A percentile compares a stretch with the other conserved stretches of the same genome.
Evolutionary conservation across 352 stramenopile genomes (phyloP).

Genomic region (Phytophthora pini): DNA sequence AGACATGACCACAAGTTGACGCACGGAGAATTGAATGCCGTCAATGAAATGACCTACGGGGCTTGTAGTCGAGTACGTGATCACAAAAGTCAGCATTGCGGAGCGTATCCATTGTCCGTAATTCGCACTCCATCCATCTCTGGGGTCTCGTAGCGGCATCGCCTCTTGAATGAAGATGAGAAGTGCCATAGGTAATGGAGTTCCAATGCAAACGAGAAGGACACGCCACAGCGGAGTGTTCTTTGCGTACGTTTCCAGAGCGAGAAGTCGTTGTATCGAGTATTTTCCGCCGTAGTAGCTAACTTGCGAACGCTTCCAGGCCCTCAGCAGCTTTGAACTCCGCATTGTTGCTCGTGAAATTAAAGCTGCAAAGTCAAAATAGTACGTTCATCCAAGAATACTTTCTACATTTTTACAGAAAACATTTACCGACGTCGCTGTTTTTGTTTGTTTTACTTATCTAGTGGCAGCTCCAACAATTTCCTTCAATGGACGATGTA

Average conservation of each 20-base stretch:
- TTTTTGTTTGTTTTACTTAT: too few species aligned
- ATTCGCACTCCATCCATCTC: constrained; percentile 18
- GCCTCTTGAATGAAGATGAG: constrained; percentile 18
- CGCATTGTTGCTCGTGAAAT: too few species aligned
- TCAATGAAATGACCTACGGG: constrained; percentile 11
- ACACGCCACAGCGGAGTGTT: constrained; percentile 10
- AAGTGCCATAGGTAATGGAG: constrained; percentile 10
- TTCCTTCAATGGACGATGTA: too few species aligned
- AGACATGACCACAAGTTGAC: not conserved
- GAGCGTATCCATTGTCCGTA: constrained; percentile 31
- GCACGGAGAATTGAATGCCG: not conserved
- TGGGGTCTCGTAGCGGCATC: constrained; percentile 25
- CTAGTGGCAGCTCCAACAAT: too few species aligned
- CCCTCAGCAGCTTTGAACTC: not conserved
- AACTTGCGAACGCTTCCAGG: constrained; percentile 17
- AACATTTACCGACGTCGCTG: too few species aligned
- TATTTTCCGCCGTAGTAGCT: constrained; percentile 30
- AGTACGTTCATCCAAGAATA: too few species aligned
- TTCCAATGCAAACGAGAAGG: constrained; percentile 13
- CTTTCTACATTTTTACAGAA: too few species aligned
- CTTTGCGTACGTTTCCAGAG: constrained; percentile 19
- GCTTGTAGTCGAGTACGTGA: not conserved
- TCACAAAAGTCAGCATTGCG: constrained; percentile 16
- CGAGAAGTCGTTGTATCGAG: constrained; percentile 23
- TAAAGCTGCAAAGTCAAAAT: too few species aligned